These are phyloP conservation scores for Arctium minus DNA, from an alignment of 129 eudicot species.

Conservation along the genomic window DNA sequence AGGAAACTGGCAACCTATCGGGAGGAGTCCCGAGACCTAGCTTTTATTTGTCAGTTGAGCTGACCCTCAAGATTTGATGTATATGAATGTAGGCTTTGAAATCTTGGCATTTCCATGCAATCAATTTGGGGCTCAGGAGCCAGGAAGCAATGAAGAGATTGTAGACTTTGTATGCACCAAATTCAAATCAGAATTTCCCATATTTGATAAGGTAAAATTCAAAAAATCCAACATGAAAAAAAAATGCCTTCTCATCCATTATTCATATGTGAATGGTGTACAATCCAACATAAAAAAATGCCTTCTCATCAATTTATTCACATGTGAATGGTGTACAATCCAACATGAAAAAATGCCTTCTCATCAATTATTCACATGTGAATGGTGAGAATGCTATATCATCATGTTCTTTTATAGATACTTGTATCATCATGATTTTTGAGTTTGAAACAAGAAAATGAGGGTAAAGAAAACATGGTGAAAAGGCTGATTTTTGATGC, in stretches of 20 bases:
- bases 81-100: constrained; percentile 58
- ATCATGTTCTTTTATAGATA: no score
- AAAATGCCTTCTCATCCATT: neutral
- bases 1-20: neutral
- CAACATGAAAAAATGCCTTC: no score
- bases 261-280: neutral
- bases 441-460: neutral
- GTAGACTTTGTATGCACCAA: constrained; percentile 79
- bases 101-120: constrained; percentile 94
- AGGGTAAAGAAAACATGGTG: neutral
- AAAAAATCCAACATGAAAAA: neutral
- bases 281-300: no score
- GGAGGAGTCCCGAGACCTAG: neutral
- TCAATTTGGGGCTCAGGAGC: constrained; percentile 90
- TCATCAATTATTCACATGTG: no score
- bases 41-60: neutral
- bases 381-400: neutral
- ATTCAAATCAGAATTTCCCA: constrained; percentile 86
- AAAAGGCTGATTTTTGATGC: neutral
- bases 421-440: neutral
- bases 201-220: constrained; percentile 67
- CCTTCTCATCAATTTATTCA: no score
- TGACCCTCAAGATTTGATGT: neutral
- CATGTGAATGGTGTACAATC: no score
- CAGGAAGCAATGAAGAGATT: constrained; percentile 75